phyloP scores from a whole-genome alignment of 257 asterid species.

The Cruciata laevipes region DNA sequence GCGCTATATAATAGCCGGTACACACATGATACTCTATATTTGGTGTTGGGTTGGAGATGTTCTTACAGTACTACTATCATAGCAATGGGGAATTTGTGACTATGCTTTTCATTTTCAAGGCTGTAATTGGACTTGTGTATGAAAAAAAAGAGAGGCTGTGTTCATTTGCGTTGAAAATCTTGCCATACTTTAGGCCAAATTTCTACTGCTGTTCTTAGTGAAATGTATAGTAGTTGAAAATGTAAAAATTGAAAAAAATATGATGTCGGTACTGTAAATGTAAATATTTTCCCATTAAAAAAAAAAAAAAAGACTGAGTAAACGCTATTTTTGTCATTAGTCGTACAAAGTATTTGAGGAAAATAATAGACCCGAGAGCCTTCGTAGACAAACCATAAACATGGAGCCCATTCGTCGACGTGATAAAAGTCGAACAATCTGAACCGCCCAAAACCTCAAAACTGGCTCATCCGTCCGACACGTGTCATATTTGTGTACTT shows the following conservation, averaged over 20 bases:
- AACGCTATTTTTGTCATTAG: not conserved
- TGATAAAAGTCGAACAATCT: slow-evolving; percentile 13
- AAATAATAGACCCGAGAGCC: not conserved
- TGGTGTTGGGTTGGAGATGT: no score
- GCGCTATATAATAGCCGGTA: no score
- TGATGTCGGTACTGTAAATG: not conserved
- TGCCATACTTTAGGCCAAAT: not conserved
- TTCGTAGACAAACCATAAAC: not conserved
- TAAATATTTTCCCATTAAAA: no score
- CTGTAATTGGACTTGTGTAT: not conserved
- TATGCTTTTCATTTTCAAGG: not conserved
- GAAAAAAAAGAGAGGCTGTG: not conserved
- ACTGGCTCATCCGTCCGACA: slow-evolving; percentile 8
- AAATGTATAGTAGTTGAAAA: no score
- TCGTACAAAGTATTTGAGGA: no score
- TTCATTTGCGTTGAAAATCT: not conserved
- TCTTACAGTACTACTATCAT: no score
- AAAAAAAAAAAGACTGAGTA: no score
- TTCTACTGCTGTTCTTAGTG: not conserved
- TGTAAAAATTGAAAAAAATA: no score
- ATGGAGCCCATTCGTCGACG: slow-evolving; percentile 13
- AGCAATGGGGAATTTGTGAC: not conserved
- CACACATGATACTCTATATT: no score
- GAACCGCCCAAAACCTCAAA: slow-evolving; percentile 24
- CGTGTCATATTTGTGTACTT: slow-evolving; percentile 14